Base-by-base conservation (phyloP, 371 early-diverging fungal species). In the Mortierella sp. region DNA sequence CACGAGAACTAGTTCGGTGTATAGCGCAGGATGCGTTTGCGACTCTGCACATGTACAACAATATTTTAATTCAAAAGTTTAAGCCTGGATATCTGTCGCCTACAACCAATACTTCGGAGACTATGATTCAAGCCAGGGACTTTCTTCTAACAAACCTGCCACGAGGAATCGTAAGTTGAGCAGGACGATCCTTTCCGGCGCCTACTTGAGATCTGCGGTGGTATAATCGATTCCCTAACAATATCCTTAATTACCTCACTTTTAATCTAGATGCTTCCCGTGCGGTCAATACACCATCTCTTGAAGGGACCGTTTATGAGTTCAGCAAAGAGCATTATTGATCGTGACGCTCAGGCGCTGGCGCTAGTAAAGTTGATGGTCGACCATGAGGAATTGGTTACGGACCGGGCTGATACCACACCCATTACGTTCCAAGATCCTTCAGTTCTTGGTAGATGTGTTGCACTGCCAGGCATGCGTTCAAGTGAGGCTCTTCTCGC, bases 321-420 rank as follows among this genome's bases (percentile, higher is more conserved):
- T 22, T 2, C 67, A 3, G 53, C 62, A 11, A 41, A 52, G 13
- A 45, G 53, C 8, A 16, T 8, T 16, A 65, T 76, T 32, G 72
- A 69, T 58, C 65, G 76, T n/a, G 82, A 81, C 63, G 76, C 82
- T 22, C 76, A 65, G 24, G 76, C 82, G 57, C 66, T 81, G 63
- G 82, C 82, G 63, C 69, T 81, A 9, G 72, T 81, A 48, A 72
- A 57, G 43, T 48, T 57, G 11, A n/a, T 81, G 53, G 63, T 76
- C 59, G 73, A 76, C 2, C 57, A 58, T 11, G 55, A 55, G 4
- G 65, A 62, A 11, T 59, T 81, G 13, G 60, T 66, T 15, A n/a
- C 70, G 0, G 82, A 72, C 33, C 63, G 28, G 58, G 63, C 65
- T 0, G 82, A 81, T 19, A 58, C 63, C 0, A 6, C 65, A 6